Base-by-base conservation (phyloP, 495 filamentous ascomycete species). In the Aspergillus panamensis region DNA sequence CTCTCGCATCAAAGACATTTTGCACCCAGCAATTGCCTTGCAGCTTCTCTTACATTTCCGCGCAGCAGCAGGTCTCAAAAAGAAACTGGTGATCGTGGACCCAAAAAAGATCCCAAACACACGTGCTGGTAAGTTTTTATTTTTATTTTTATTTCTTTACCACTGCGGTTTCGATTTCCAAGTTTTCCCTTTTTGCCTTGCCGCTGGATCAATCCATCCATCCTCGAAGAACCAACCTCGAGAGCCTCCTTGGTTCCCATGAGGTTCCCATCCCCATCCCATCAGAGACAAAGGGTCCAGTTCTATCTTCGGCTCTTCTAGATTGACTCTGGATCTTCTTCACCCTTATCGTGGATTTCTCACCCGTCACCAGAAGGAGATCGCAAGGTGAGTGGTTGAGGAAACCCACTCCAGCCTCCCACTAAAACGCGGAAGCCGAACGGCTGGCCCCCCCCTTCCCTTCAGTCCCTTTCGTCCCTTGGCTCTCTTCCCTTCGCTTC, bases 101-200 rank as follows among this genome's bases (percentile, higher is more conserved):
- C 2, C 12, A 19, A 33, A 45, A 61, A 32, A 39, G 50, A 32
- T 48, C 43, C 50, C 49, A 58, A 60, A 32, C 37, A 62, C 62
- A 65, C 63, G 63, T 65, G 63, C 53, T 25, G 62, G 62, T 64
- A 61, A 19, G 62, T 64, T 53, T 57, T 45, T 58, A 35, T 54
- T 51, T 21, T 43, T 51, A 35, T 61, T 31, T 49, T 47, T 21
- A 47, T 55, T 53, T 56, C 49, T 40, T 58, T 56, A 45, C 33
- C 13, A 7, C 40, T 45, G 55, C 13, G 40, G 42, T 57, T 55
- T 53, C 42, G 51, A 32, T 51, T 56, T 29, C 37, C 57, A 14
- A 19, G 49, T 54, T 47, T 43, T 42, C 37, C 17, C 13, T 20
- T 62, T 55, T 59, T 32, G 39, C 51, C 51, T 45, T 45, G 39